Evolutionary conservation across 2,329 filamentous ascomycete species (phyloP), one percentile per base, ranked within the genome.

Genomic region (Rutstroemia sp.): DNA sequence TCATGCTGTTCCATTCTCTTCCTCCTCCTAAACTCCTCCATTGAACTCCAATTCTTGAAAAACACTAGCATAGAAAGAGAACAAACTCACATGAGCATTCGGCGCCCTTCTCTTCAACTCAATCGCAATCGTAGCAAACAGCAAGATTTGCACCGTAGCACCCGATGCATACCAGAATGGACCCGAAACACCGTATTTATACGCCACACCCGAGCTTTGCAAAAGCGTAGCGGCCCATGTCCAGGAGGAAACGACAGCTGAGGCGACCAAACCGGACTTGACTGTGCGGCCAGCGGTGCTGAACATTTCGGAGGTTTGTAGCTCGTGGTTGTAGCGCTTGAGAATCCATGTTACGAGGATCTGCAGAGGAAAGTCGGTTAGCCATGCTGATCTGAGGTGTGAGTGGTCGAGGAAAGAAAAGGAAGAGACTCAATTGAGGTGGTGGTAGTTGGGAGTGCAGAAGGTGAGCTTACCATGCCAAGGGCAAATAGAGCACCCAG

Each of bases 261-360:
- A 88, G 10, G 89, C 88, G 0, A 95, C 90, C 14, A 96, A 78
- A 45, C 91, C 92, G 8, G 89, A 91, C 69, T 95, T 96, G 63
- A 96, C 89, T 1, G 88, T 91, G 60, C 92, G 79, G 18, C 90
- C 90, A 50, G 91, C 91, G 0, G 91, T 95, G 61, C 81, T 91
- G 77, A 96, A 96, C 82, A 91, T 94, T 74, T 96, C 91, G 0
- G 88, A 92, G 0, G 92, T 96, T 71, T 95, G 90, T 3, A 92
- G 76, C 70, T 94, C 90, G 75, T 85, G 78, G 66, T 86, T 84
- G 69, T 86, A 87, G 62, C 79, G 64, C 57, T 69, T 70, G 52
- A 70, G 65, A 47, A 68, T 60, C 65, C 66, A 70, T 19, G 69
- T 71, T 10, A 70, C 66, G 21, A 70, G 62, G 25, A 70, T 67